Conservation (phyloP, 2,329 filamentous ascomycete species). For the Penicillium sp. region DNA sequence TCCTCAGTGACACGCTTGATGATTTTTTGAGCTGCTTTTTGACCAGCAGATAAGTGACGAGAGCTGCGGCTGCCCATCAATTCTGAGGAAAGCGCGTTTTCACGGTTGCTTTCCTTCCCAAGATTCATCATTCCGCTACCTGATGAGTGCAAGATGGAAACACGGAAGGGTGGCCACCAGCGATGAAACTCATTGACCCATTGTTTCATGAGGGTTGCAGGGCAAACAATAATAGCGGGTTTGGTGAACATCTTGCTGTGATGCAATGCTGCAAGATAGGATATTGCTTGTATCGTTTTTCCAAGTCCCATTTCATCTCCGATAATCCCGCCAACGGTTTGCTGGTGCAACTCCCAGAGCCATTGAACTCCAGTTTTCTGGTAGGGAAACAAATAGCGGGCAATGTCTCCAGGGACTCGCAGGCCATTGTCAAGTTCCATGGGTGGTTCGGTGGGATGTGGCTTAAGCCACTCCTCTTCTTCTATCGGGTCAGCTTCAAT, state of each 20-base stretch:
- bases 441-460: slow-evolving; percentile 65
- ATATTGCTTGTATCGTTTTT: slow-evolving; percentile 80
- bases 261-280: slow-evolving; percentile 85
- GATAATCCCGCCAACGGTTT: slow-evolving; percentile 88
- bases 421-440: slow-evolving; percentile 70
- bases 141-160: slow-evolving; percentile 91
- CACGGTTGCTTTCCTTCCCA: slow-evolving; percentile 57
- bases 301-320: slow-evolving; percentile 99
- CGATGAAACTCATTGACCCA: slow-evolving; percentile 99
- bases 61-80: slow-evolving; percentile 49
- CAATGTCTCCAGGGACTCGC: slow-evolving; percentile 86
- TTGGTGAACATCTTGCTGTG: slow-evolving; percentile 82
- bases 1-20: slow-evolving; percentile 77
- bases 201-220: slow-evolving; percentile 90
- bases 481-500: slow-evolving; percentile 35
- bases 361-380: slow-evolving; percentile 97
- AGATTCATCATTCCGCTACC: slow-evolving; percentile 95
- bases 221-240: slow-evolving; percentile 87
- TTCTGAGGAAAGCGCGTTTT: slow-evolving; percentile 62
- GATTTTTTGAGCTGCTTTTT: slow-evolving; percentile 72
- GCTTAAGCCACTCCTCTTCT: slow-evolving; percentile 71
- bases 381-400: slow-evolving; percentile 89
- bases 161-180: slow-evolving; percentile 98
- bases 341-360: slow-evolving; percentile 87
- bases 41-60: slow-evolving; percentile 50